Percentiles rank a stretch among this genome's conserved stretches.
Evolutionary conservation across 2,329 filamentous ascomycete genomes (phyloP).

Genomic region (Mycosphaerella sp.): DNA sequence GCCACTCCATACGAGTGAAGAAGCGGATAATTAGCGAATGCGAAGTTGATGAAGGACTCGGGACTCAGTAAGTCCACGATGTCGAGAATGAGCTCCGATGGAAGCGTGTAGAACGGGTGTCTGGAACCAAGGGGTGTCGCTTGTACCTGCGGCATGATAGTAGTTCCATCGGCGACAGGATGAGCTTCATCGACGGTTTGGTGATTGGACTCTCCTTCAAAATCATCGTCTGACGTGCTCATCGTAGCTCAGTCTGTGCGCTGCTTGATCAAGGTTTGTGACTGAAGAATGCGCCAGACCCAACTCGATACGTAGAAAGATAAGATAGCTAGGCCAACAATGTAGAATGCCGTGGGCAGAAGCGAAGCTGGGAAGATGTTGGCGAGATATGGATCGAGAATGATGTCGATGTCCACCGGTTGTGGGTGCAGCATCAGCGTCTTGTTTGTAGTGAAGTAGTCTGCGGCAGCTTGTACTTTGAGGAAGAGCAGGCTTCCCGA

Average conservation of each 20-base stretch:
- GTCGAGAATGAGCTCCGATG: slow-evolving; percentile 43
- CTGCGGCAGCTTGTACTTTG: slow-evolving; percentile 67
- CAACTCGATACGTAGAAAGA: slow-evolving; percentile 47
- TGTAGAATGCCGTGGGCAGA: slow-evolving; percentile 63
- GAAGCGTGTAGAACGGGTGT: slow-evolving; percentile 39
- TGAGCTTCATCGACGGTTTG: not conserved
- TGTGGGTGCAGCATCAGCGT: slow-evolving; percentile 69
- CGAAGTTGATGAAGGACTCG: slow-evolving; percentile 41
- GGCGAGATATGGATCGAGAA: slow-evolving; percentile 78
- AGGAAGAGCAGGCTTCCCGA: slow-evolving; percentile 53
- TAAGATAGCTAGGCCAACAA: slow-evolving; percentile 53
- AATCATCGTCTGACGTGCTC: not conserved
- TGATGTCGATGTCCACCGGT: slow-evolving; percentile 68
- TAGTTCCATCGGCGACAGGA: not conserved
- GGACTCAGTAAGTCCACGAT: slow-evolving; percentile 40
- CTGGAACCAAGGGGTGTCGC: slow-evolving; percentile 10
- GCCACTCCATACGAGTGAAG: slow-evolving; percentile 37
- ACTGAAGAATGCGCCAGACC: slow-evolving; percentile 35
- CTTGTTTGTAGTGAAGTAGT: slow-evolving; percentile 72
- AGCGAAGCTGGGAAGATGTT: slow-evolving; percentile 77
- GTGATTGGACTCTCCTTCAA: not conserved
- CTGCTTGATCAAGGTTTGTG: slow-evolving; percentile 16
- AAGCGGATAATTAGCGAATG: slow-evolving; percentile 43
- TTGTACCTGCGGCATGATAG: slow-evolving; percentile 2
- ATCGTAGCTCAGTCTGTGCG: slow-evolving; percentile 24